Evolutionary conservation across 2,329 filamentous ascomycete species (phyloP).

Genomic region (Ceratocystis colombiana): DNA sequence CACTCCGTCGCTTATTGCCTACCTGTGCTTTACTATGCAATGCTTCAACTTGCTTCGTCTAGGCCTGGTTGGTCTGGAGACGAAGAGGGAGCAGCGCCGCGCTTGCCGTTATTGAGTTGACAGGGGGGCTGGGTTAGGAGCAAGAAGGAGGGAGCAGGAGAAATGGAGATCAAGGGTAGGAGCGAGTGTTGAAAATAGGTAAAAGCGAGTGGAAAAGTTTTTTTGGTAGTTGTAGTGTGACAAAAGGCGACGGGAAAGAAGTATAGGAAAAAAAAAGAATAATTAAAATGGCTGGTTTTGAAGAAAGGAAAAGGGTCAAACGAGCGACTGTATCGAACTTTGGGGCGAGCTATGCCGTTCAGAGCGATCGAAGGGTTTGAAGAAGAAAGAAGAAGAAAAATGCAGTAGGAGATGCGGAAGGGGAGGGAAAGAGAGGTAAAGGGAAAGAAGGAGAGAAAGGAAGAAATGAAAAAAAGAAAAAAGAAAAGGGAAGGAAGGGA

Average conservation of each 20-base stretch:
- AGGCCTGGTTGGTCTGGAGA: conserved; percentile 10
- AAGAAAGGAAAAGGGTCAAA: conserved; percentile 15
- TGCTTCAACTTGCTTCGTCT: not conserved
- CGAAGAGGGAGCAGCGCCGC: conserved; percentile 6
- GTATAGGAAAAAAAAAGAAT: conserved; percentile 3
- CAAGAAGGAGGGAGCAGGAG: not conserved
- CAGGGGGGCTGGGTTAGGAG: conserved; percentile 2
- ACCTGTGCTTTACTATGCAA: too few species aligned
- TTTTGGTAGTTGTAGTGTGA: not conserved
- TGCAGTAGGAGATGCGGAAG: not conserved
- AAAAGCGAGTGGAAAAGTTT: not conserved
- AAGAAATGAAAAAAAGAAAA: not conserved
- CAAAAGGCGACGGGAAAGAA: not conserved
- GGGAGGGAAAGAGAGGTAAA: not conserved
- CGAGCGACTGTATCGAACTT: conserved; percentile 23
- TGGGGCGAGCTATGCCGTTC: not conserved
- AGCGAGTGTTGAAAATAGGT: not conserved
- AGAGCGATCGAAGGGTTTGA: conserved; percentile 1
- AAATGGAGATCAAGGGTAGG: not conserved
- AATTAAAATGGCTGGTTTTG: conserved; percentile 3
- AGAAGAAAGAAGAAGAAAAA: conserved; percentile 12
- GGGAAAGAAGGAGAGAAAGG: not conserved
- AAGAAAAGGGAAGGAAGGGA: not conserved
- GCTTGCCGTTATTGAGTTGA: conserved; percentile 15
- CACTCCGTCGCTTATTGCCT: not conserved